Evolutionary conservation across 225 moss, liverwort and hornwort species (phyloP).

Genomic region (Pseudisothecium myosuroides): DNA sequence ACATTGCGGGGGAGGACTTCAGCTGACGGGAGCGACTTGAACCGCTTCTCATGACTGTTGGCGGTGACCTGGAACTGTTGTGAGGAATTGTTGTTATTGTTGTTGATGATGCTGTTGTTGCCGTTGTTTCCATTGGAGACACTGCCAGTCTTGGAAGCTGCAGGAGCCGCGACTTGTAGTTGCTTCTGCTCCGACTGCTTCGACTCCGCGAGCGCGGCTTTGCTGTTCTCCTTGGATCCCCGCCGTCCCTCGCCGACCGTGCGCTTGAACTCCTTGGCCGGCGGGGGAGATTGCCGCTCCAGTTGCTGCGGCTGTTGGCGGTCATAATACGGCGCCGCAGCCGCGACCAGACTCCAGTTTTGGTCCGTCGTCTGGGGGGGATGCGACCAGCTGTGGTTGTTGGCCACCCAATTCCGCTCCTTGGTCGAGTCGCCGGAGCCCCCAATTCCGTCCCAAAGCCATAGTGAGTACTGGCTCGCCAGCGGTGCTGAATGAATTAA

Average conservation of each 20-base stretch:
- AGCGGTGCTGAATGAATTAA: constrained; percentile 51
- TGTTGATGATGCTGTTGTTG: background rate
- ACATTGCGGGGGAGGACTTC: constrained; percentile 94
- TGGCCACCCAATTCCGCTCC: constrained; percentile 37
- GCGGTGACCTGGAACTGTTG: constrained; percentile 64
- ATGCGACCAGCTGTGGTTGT: constrained; percentile 38
- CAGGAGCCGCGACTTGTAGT: background rate
- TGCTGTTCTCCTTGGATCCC: constrained; percentile 29
- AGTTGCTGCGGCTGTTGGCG: constrained; percentile 13
- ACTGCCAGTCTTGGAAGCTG: constrained; percentile 34
- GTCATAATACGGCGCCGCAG: constrained; percentile 31
- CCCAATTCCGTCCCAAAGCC: constrained; percentile 62
- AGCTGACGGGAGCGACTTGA: constrained; percentile 85
- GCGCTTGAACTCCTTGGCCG: constrained; percentile 35
- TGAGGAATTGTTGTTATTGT: background rate
- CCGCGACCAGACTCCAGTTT: constrained; percentile 31
- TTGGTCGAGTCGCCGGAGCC: constrained; percentile 34
- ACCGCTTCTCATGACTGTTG: constrained; percentile 87
- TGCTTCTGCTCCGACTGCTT: constrained; percentile 47
- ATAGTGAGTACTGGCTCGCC: constrained; percentile 54
- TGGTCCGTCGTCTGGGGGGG: constrained; percentile 28
- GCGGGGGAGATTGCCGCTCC: constrained; percentile 33
- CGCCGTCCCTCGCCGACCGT: constrained; percentile 49
- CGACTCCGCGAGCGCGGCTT: background rate
- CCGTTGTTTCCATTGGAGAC: constrained; percentile 66